Evolutionary conservation across 352 stramenopile genomes (phyloP).

Genomic region (Globisporangium canariense): DNA sequence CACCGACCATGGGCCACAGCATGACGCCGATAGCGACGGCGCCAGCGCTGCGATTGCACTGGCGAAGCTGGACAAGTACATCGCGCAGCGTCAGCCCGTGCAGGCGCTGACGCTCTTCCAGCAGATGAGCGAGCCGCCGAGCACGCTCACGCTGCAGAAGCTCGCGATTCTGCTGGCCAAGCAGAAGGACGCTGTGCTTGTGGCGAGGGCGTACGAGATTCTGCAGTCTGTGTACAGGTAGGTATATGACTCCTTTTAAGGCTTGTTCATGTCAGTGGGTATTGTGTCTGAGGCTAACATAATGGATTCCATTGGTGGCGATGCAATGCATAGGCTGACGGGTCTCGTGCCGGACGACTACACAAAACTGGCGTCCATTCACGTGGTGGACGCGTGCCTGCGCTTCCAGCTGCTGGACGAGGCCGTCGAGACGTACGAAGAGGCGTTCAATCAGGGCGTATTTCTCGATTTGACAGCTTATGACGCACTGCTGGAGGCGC

Average conservation of each 20-base stretch:
- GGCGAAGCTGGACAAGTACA: conserved; percentile 34
- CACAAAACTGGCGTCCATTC: conserved; percentile 62
- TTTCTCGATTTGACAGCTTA: conserved; percentile 59
- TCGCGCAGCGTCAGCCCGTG: conserved; percentile 24
- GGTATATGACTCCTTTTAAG: background rate
- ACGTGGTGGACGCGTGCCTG: conserved; percentile 63
- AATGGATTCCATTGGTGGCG: background rate
- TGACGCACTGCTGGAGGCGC: conserved; percentile 39
- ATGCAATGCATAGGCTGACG: conserved; percentile 15
- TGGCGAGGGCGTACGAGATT: conserved; percentile 34
- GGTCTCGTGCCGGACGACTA: conserved; percentile 50
- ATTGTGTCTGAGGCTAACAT: background rate
- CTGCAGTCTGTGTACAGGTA: conserved; percentile 37
- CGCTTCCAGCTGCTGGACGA: conserved; percentile 46
- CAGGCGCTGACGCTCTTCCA: conserved; percentile 38
- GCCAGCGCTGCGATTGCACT: conserved; percentile 8
- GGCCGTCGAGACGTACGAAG: conserved; percentile 66
- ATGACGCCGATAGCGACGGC: background rate
- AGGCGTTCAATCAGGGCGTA: conserved; percentile 49
- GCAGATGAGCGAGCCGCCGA: conserved; percentile 33
- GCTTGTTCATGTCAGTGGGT: background rate
- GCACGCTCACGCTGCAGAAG: conserved; percentile 32
- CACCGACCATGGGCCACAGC: background rate
- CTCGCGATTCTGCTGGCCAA: conserved; percentile 49
- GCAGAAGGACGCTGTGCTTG: conserved; percentile 26